These are phyloP conservation scores for Symbiodinium natans DNA, from an alignment of 73 alveolate genomes.

Conservation along the genomic window DNA sequence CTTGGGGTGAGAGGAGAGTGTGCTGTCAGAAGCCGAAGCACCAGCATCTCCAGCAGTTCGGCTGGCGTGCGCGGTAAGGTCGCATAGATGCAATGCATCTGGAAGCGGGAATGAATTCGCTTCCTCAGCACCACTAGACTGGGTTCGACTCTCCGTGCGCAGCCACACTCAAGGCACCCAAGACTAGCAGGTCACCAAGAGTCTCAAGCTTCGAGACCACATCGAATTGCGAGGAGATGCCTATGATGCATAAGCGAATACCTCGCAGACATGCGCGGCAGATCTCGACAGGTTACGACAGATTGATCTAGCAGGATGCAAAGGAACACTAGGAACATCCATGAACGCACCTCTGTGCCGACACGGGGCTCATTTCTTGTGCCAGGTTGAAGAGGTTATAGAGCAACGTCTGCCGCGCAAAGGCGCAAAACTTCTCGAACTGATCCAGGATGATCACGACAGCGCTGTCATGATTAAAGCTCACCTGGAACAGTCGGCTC, in stretches of 20 bases:
- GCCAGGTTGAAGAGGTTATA: constrained; percentile 89
- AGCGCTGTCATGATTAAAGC: constrained; percentile 73
- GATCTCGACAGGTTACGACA: too few species aligned
- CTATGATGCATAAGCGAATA: constrained; percentile 77
- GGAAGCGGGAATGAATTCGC: constrained; percentile 78
- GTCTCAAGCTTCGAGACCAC: constrained; percentile 65
- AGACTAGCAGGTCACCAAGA: neutral
- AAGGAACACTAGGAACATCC: neutral
- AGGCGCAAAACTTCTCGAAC: constrained; percentile 67
- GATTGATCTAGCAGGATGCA: too few species aligned
- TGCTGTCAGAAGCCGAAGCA: neutral
- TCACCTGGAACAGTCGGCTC: constrained; percentile 35
- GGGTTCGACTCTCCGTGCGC: neutral
- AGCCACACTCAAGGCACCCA: neutral
- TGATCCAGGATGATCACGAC: constrained; percentile 59
- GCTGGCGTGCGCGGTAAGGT: constrained; percentile 17
- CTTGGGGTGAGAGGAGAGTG: neutral
- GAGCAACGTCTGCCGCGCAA: constrained; percentile 87
- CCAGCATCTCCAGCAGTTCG: constrained; percentile 34
- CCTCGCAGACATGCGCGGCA: neutral
- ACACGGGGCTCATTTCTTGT: constrained; percentile 45
- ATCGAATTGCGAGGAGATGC: constrained; percentile 72
- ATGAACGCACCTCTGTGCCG: neutral
- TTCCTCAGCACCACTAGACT: constrained; percentile 3
- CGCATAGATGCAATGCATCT: constrained; percentile 48